Conservation (phyloP, 192 early-diverging fungal genomes). For the Backusella sp. region DNA sequence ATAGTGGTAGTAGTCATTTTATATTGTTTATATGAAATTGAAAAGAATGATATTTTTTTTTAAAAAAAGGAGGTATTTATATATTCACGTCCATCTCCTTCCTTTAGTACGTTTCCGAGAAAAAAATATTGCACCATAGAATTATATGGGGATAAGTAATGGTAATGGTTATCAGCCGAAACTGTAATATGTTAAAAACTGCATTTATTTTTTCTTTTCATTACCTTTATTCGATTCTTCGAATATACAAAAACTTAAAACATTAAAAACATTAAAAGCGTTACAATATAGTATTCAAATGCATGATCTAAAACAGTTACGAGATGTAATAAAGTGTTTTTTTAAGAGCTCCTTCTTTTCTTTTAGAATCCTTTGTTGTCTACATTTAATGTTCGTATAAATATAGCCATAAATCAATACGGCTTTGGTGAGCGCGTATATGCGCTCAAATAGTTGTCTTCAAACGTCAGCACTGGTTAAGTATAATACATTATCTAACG, state of each 20-base stretch:
- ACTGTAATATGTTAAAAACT: not conserved
- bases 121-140: not conserved
- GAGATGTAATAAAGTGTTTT: too few species aligned
- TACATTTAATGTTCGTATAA: not conserved
- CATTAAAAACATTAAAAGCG: not conserved
- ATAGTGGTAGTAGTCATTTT: slow-evolving; percentile 22
- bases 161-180: not conserved
- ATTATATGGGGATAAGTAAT: not conserved
- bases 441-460: not conserved
- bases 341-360: too few species aligned
- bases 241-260: not conserved
- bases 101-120: not conserved
- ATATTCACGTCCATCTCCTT: not conserved
- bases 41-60: too few species aligned
- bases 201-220: not conserved
- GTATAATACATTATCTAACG: not conserved
- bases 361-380: too few species aligned
- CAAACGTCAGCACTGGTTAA: not conserved
- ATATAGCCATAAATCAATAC: not conserved
- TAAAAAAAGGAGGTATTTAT: not conserved
- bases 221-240: not conserved
- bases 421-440: not conserved
- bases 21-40: not conserved
- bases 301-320: too few species aligned
- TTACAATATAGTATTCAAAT: too few species aligned